Evolutionary conservation across 371 early-diverging fungal genomes (phyloP), one percentile per base, ranked within the genome.

Genomic region (Mortierella sp.): DNA sequence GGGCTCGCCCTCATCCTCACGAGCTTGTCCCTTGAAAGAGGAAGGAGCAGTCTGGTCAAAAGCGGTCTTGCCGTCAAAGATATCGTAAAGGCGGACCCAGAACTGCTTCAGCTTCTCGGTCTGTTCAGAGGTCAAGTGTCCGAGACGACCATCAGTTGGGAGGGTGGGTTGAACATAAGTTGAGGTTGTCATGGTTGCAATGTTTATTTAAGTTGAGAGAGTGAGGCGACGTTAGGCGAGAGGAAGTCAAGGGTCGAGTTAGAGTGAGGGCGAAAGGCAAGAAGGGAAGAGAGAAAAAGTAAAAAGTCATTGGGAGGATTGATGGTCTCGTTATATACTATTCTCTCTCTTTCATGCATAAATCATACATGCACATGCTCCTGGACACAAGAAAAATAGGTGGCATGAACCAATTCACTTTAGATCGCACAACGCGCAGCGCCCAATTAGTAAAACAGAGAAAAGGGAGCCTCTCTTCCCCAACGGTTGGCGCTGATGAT

Each of bases 81-180:
- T 84, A 43, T 86, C 84, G 52, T 88, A 85, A 36, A 90, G 72
- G 66, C 83, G 80, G 58, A 60, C 69, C 90, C 91, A 92, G 70
- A 90, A 67, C 59, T 90, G 84, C 62, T 89, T 88, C 32, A 92
- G 78, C 73, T 77, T 80, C 40, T 86, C 86, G 59, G 84, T 84
- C 70, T 92, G 87, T 33, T 77, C 69, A 15, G 77, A 73, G 19
- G 87, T 83, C 52, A 92, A 81, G 71, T 88, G 72, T 22, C 85
- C 85, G 63, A 85, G 80, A 63, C 84, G 84, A 16, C 85, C 86
- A 11, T 83, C 82, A 13, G 72, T 77, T 7, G 60, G 21, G 33
- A 68, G 58, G 47, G 60, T 32, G 38, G 77, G 72, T n/a, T 60
- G 63, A 21, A 71, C 65, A 41, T 72, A 77, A 0, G 61, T 43